Evolutionary conservation across 768 basidiomycete genomes (phyloP), one percentile per base, ranked within the genome.

Genomic region (Suillus tomentosus): DNA sequence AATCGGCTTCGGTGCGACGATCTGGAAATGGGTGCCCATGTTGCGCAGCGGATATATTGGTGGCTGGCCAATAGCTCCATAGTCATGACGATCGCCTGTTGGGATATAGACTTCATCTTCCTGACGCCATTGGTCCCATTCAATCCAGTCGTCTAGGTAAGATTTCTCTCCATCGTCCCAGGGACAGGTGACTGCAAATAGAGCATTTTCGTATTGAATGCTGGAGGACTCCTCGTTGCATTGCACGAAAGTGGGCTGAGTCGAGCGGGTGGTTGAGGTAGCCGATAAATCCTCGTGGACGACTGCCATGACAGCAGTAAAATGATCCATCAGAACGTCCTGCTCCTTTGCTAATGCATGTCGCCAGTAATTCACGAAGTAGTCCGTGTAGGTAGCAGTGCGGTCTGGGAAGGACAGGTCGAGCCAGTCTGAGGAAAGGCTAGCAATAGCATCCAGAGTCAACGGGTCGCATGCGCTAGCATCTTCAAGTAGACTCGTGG

Each of bases 291-390:
- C 34, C 1, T n/a, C 19, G 3, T 54, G 53, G 31, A 54, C 19
- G 11, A 11, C 19, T 36, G 5, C 53, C 53, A 54, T 54, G 31
- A 36, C 34, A n/a, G 31, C 6, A 54, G 53, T 54, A n/a, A 54
- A 54, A 54, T 54, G 31, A 36, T 54, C 53, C 34, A 54, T 1
- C 10, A 7, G 3, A 36, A 36, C 11, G 6, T 54, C 31, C 11
- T 54, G 19, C 34, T n/a, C 31, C 5, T 13, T n/a, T n/a, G 31
- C 34, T 36, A 54, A 10, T 54, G 53, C 36, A 13, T 36, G 19
- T 31, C 53, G 53, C 53, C 53, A 54, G 53, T 36, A 54, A 36
- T 54, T 54, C 2, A 54, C 53, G 31, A 54, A 54, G 31, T 54
- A 54, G 19, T 54, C 53, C 53, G 31, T 36, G 34, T 54, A 54